phyloP scores from a whole-genome alignment of 371 early-diverging fungal genomes.

The Mortierella sp. region DNA sequence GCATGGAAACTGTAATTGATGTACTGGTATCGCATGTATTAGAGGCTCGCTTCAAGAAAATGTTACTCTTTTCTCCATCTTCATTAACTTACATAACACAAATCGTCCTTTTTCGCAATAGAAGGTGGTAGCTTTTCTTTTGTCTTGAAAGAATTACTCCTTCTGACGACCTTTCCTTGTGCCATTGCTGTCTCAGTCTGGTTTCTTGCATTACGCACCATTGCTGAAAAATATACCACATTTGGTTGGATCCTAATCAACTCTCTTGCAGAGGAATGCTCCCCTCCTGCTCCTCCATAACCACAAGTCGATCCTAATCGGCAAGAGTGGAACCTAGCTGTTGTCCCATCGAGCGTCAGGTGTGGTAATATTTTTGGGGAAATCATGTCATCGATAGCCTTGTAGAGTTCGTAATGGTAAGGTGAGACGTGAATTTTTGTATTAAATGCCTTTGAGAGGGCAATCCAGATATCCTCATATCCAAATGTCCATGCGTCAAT shows the following conservation, averaged over 20 bases:
- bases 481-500: slow-evolving; percentile 63
- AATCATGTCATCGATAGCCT: slow-evolving; percentile 45
- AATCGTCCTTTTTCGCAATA: slow-evolving; percentile 31
- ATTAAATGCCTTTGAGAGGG: slow-evolving; percentile 41
- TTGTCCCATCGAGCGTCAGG: slow-evolving; percentile 37
- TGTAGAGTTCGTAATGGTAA: slow-evolving; percentile 53
- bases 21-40: slow-evolving; percentile 19
- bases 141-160: slow-evolving; percentile 18
- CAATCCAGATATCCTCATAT: slow-evolving; percentile 61
- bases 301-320: slow-evolving; percentile 39
- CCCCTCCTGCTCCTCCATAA: slow-evolving; percentile 47
- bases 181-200: background rate
- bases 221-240: slow-evolving; percentile 43
- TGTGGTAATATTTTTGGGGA: slow-evolving; percentile 32
- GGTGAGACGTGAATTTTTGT: slow-evolving; percentile 59
- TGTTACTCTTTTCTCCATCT: too few species aligned
- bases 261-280: slow-evolving; percentile 32
- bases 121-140: slow-evolving; percentile 31
- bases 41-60: background rate
- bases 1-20: slow-evolving; percentile 44
- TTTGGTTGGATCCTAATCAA: slow-evolving; percentile 52
- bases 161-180: slow-evolving; percentile 19
- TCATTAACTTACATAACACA: slow-evolving; percentile 27
- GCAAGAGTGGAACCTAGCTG: slow-evolving; percentile 49
- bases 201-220: slow-evolving; percentile 4